Conservation (phyloP, 2,329 filamentous ascomycete genomes). For the Colletotrichum sansevieriae region DNA sequence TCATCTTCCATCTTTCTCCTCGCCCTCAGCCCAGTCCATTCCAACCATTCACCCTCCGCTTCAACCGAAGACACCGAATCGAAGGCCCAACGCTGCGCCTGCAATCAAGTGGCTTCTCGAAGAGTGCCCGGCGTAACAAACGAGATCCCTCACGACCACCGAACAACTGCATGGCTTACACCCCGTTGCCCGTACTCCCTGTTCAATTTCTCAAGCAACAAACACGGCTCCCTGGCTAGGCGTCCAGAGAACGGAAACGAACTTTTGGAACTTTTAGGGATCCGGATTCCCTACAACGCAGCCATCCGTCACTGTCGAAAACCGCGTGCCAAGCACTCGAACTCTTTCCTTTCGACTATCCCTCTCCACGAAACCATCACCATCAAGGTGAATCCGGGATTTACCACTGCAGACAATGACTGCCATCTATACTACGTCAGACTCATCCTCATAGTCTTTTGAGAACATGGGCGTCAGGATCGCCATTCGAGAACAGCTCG, state of each 20-base stretch:
- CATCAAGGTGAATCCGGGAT: not conserved
- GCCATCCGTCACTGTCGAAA: constrained; percentile 13
- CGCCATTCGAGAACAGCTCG: constrained; percentile 89
- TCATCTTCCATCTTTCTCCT: constrained; percentile 38
- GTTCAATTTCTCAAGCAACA: not conserved
- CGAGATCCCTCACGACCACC: not conserved
- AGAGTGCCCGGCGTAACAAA: not conserved
- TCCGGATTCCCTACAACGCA: constrained; percentile 21
- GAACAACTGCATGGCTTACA: not conserved
- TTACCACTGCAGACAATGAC: constrained; percentile 40
- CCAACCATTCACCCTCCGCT: constrained; percentile 30
- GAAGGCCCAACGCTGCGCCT: constrained; percentile 2
- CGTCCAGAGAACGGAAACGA: constrained; percentile 8
- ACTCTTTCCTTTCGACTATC: not conserved
- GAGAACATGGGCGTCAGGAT: constrained; percentile 74
- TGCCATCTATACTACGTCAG: constrained; percentile 30
- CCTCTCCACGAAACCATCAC: constrained; percentile 16
- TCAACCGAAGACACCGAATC: constrained; percentile 29
- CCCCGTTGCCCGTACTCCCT: not conserved
- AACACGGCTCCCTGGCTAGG: constrained; percentile 1
- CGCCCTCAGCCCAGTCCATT: constrained; percentile 38
- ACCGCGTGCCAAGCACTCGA: constrained; percentile 31
- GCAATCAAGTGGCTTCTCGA: constrained; percentile 14
- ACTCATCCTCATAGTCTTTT: constrained; percentile 38
- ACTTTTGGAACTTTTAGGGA: constrained; percentile 20